Conservation (phyloP, 352 stramenopile species). For the Vaucheria bursata region DNA sequence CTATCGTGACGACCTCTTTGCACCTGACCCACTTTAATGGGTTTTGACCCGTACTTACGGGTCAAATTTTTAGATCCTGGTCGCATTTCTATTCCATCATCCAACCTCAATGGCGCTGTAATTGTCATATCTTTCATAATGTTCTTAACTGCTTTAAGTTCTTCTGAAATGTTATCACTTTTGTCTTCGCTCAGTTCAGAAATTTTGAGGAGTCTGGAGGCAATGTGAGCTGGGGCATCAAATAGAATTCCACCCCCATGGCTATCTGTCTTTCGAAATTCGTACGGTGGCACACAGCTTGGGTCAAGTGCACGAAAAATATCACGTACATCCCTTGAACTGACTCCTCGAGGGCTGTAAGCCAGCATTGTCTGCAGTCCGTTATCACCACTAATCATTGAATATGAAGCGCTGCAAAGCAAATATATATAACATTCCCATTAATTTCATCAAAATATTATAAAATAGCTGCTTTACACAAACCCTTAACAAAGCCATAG, state of each 20-base stretch:
- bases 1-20: too few relatives aligned
- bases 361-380: slow-evolving; percentile 20
- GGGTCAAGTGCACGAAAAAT: background rate
- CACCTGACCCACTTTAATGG: too few relatives aligned
- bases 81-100: too few relatives aligned
- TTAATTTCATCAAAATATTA: background rate
- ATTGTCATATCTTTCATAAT: too few relatives aligned
- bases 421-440: background rate
- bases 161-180: too few relatives aligned
- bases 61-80: too few relatives aligned
- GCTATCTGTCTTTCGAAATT: slow-evolving; percentile 6
- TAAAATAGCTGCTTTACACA: background rate
- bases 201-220: background rate
- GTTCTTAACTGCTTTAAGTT: too few relatives aligned
- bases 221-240: background rate
- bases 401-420: slow-evolving; percentile 5
- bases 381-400: slow-evolving; percentile 18
- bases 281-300: background rate
- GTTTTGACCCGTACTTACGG: too few relatives aligned
- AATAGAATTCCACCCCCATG: slow-evolving; percentile 14
- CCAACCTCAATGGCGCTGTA: too few relatives aligned
- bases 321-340: background rate
- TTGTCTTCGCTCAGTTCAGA: too few relatives aligned
- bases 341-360: background rate
- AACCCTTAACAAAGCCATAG: background rate